Percentiles rank a stretch among this genome's conserved stretches.
Conservation (phyloP, 2,329 filamentous ascomycete species). For the Paecilomyces sp. region DNA sequence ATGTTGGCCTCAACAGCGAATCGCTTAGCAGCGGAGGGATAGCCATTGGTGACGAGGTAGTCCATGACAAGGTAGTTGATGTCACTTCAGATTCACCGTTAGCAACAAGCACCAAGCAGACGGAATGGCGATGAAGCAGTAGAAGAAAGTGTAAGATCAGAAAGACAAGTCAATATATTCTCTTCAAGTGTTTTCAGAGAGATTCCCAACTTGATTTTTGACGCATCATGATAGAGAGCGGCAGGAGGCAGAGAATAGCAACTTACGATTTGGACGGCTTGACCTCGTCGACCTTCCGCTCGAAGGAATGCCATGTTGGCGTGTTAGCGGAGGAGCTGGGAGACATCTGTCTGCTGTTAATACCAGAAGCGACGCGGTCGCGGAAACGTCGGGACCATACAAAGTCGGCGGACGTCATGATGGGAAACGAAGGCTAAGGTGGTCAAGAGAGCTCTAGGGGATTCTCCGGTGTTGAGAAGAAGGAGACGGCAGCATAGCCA, state of each 20-base stretch:
- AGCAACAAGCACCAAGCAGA: slow-evolving; percentile 13
- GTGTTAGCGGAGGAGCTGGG: slow-evolving; percentile 65
- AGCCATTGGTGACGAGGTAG: slow-evolving; percentile 93
- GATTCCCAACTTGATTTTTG: slow-evolving; percentile 97
- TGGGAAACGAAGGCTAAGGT: slow-evolving; percentile 6
- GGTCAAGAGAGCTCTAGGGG: slow-evolving; percentile 1
- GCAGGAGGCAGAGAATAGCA: slow-evolving; percentile 7
- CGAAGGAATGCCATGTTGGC: slow-evolving; percentile 66
- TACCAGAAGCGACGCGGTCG: slow-evolving; percentile 21
- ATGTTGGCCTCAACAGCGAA: slow-evolving; percentile 94
- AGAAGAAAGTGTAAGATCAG: slow-evolving; percentile 41
- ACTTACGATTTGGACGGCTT: slow-evolving; percentile 86
- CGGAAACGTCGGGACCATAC: slow-evolving; percentile 32
- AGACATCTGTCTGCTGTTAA: slow-evolving; percentile 52
- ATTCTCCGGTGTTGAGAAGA: slow-evolving; percentile 11
- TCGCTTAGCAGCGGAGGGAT: slow-evolving; percentile 83
- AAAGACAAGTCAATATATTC: slow-evolving; percentile 73
- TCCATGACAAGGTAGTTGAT: slow-evolving; percentile 95
- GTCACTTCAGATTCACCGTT: slow-evolving; percentile 54
- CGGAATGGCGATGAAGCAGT: slow-evolving; percentile 1
- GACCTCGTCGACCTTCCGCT: slow-evolving; percentile 72
- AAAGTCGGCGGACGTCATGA: slow-evolving; percentile 34
- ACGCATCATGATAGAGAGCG: slow-evolving; percentile 62
- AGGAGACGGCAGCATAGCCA: slow-evolving; percentile 25
- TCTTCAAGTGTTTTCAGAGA: slow-evolving; percentile 98